Evolutionary conservation across 2,329 filamentous ascomycete genomes (phyloP).

Genomic region (Cladophialophora immunda): DNA sequence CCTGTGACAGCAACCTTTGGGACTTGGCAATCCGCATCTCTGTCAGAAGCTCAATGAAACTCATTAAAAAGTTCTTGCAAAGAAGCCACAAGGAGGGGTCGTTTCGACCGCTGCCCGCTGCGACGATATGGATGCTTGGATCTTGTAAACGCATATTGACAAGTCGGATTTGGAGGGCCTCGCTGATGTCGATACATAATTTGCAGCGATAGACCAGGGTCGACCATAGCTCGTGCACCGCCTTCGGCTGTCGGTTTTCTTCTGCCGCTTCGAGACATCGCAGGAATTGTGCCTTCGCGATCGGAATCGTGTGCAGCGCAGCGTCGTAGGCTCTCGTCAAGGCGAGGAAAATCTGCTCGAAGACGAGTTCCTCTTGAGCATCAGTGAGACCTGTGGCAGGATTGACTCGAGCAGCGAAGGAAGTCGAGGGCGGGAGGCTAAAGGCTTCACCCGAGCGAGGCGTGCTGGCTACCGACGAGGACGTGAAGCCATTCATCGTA

Average conservation of each 20-base stretch:
- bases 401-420: slow-evolving; percentile 60
- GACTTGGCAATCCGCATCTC: slow-evolving; percentile 57
- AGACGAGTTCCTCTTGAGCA: slow-evolving; percentile 79
- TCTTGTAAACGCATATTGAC: slow-evolving; percentile 86
- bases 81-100: slow-evolving; percentile 71
- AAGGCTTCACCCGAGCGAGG: slow-evolving; percentile 87
- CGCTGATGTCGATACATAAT: slow-evolving; percentile 75
- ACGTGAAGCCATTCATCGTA: slow-evolving; percentile 46
- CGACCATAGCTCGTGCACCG: slow-evolving; percentile 72
- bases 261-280: slow-evolving; percentile 70
- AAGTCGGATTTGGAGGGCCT: slow-evolving; percentile 75
- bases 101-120: slow-evolving; percentile 46
- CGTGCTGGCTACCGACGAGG: slow-evolving; percentile 67
- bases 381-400: slow-evolving; percentile 69
- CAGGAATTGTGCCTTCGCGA: slow-evolving; percentile 72
- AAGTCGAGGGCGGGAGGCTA: slow-evolving; percentile 60
- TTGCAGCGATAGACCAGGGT: slow-evolving; percentile 76
- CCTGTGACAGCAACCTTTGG: slow-evolving; percentile 63
- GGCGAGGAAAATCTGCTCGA: slow-evolving; percentile 82
- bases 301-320: slow-evolving; percentile 75
- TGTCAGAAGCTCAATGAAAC: slow-evolving; percentile 57
- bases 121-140: slow-evolving; percentile 69
- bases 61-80: slow-evolving; percentile 68
- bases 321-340: slow-evolving; percentile 77
- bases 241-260: slow-evolving; percentile 66